phyloP scores from a whole-genome alignment of 2,329 filamentous ascomycete species.

The Diplodia intermedia region DNA sequence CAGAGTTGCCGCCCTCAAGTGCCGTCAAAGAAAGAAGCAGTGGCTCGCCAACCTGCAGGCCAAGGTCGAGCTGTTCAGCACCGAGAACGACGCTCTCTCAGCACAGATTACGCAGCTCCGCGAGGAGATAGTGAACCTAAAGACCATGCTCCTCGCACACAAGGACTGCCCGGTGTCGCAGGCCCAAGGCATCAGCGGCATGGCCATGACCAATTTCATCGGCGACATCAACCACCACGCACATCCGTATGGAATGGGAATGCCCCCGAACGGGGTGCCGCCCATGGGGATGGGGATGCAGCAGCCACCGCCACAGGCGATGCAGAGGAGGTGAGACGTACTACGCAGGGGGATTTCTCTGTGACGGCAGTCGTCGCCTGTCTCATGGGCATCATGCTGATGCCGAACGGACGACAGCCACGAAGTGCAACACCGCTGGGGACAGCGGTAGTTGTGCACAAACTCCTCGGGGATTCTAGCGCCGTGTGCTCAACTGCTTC shows the following conservation, averaged over 20 bases:
- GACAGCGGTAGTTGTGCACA: neutral
- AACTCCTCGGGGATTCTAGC: neutral
- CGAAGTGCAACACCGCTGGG: neutral
- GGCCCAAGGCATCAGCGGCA: slow-evolving; percentile 72
- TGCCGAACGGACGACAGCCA: neutral
- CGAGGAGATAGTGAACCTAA: slow-evolving; percentile 93
- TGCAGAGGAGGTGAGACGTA: slow-evolving; percentile 39
- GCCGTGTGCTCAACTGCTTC: slow-evolving; percentile 3
- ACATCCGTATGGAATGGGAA: slow-evolving; percentile 57
- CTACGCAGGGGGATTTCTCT: neutral
- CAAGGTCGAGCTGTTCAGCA: slow-evolving; percentile 92
- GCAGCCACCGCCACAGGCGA: slow-evolving; percentile 35
- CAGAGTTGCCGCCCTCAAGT: slow-evolving; percentile 95
- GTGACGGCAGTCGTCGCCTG: neutral
- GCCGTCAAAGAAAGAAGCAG: slow-evolving; percentile 97
- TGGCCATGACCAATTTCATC: slow-evolving; percentile 59
- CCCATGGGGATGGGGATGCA: slow-evolving; percentile 46
- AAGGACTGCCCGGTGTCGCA: slow-evolving; percentile 96
- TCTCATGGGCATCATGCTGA: neutral
- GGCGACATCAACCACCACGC: slow-evolving; percentile 53
- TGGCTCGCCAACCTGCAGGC: slow-evolving; percentile 94
- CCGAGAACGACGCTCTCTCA: slow-evolving; percentile 87
- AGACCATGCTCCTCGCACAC: slow-evolving; percentile 89
- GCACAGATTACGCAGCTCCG: slow-evolving; percentile 82
- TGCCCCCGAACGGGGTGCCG: slow-evolving; percentile 51